Evolutionary conservation across 2,329 filamentous ascomycete genomes (phyloP), one percentile per base, ranked within the genome.

Genomic region (Alternaria brassicicola): DNA sequence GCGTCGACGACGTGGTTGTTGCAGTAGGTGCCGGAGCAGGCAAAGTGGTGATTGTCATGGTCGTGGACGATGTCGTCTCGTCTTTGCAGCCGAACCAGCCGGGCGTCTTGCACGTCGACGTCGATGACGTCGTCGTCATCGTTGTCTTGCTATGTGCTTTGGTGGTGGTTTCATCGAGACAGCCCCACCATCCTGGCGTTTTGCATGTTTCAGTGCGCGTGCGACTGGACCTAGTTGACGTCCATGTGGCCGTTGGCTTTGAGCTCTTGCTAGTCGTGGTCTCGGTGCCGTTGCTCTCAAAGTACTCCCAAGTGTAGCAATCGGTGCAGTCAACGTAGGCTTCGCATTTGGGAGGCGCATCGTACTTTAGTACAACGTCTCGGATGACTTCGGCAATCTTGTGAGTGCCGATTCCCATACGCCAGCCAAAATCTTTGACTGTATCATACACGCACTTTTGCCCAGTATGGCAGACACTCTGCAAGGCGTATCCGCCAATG

Each of bases 221-320:
- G 50, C 84, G 63, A 5, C 60, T 62, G 10, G 63, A 65, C 23
- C 30, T 48, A n/a, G 43, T 90, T 41, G 85, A 84, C 3, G 86
- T 87, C 2, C 83, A 83, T 6, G 74, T 75, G 0, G 75, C 84
- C 3, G 86, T 82, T 0, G 52, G 56, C 19, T 75, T 83, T 0
- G 87, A 87, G 0, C 68, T 75, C 6, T 21, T 47, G 30, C 76
- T 74, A 3, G 89, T 90, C 0, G 88, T 92, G 1, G 83, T 85
- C 63, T 93, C 89, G 2, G 91, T 95, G 28, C 90, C 90, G 74
- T 97, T 97, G 75, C 93, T 96, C 77, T 93, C 89, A 72, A 92
- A 96, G 82, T 93, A 96, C 71, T 97, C 96, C 95, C 95, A 98
- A 55, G 89, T 88, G 57, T 87, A 91, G 71, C 94, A 98, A 75